Evolutionary conservation across 306 rosid species (phyloP), one percentile per base, ranked within the genome.

Genomic region (Quercus parvula): DNA sequence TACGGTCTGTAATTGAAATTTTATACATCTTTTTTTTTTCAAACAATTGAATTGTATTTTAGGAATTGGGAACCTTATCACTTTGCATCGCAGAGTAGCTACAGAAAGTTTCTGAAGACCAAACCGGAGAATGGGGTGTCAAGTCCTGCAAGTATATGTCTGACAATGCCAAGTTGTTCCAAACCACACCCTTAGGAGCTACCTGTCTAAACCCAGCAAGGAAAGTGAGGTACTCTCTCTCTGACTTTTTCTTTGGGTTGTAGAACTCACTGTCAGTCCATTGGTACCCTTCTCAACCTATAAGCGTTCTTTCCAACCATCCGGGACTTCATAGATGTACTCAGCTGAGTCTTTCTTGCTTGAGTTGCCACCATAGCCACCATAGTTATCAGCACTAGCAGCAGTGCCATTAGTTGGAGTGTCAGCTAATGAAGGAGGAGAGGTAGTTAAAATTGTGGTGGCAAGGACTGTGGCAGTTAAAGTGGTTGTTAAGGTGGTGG

Each of bases 191-290:
- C 77, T 85, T 91, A 2, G 97, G 97, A 4, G 95, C 97, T 8
- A 92, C 78, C 71, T 95, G 94, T 11, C 90, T 84, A 28, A 86
- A 81, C 78, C 99, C 97, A 0, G 89, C 22, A 1, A 95, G 90
- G 83, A 73, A 92, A 1, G 97, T 91, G 25, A 95, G 77, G 82
- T 92, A 95, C 82, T 95, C 94, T 75, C 85, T 91, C 86, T 92
- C 99, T 0, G 89, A 3, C 56, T 31, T 90, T 76, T 90, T 95
- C 88, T 89, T 95, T 1, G 97, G 97, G 84, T 95, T 91, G 74
- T 87, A 92, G 85, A 95, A 95, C 64, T 95, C 96, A 22, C 96
- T 90, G 76, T 92, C 97, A 1, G 98, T 90, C 96, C 98, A 56
- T 91, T 92, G 52, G 80, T 90, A 46, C 99, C 97, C 77, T 94